phyloP scores from a whole-genome alignment of 768 basidiomycete genomes.

The Psilocybe azurescens region DNA sequence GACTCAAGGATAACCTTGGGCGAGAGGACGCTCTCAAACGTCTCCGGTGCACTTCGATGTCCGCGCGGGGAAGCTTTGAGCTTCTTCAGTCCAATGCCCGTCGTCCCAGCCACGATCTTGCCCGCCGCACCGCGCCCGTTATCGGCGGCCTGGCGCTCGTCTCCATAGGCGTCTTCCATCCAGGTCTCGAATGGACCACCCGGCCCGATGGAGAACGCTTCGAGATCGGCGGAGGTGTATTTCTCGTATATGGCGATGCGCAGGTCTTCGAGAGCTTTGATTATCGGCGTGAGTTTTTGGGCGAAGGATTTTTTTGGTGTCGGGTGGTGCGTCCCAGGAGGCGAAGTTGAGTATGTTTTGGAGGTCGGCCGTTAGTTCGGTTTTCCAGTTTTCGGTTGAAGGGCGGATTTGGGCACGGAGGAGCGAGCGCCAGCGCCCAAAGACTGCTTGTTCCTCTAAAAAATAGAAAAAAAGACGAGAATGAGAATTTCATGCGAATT shows the following conservation, averaged over 20 bases:
- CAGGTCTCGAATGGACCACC: conserved; percentile 12
- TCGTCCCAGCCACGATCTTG: conserved; percentile 22
- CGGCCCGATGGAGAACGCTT: conserved; percentile 13
- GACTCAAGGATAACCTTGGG: conserved; percentile 26
- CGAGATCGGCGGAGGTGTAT: conserved; percentile 31
- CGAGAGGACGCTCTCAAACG: conserved; percentile 13
- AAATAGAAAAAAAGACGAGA: background rate
- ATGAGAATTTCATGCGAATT: too few species aligned
- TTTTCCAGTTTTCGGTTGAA: conserved; percentile 24
- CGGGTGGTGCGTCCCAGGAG: conserved; percentile 14
- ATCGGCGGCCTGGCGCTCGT: conserved; percentile 13
- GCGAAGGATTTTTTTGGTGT: conserved; percentile 22
- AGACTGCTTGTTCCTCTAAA: conserved; percentile 29
- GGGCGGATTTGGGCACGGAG: conserved; percentile 22
- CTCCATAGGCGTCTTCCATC: conserved; percentile 34
- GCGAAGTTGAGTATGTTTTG: conserved; percentile 17
- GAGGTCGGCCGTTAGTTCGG: conserved; percentile 12
- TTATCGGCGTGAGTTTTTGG: conserved; percentile 30
- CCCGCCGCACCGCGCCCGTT: background rate
- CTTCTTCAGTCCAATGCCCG: conserved; percentile 24
- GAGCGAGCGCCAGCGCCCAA: conserved; percentile 29
- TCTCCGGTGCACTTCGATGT: background rate
- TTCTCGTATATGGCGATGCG: conserved; percentile 32
- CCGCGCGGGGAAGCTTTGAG: background rate
- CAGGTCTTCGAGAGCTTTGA: conserved; percentile 30